A percentile compares a stretch with the other conserved stretches of the same genome.
These are phyloP conservation scores for Cryphonectria japonica DNA, from an alignment of 2,329 filamentous ascomycete genomes.

Conservation along the genomic window DNA sequence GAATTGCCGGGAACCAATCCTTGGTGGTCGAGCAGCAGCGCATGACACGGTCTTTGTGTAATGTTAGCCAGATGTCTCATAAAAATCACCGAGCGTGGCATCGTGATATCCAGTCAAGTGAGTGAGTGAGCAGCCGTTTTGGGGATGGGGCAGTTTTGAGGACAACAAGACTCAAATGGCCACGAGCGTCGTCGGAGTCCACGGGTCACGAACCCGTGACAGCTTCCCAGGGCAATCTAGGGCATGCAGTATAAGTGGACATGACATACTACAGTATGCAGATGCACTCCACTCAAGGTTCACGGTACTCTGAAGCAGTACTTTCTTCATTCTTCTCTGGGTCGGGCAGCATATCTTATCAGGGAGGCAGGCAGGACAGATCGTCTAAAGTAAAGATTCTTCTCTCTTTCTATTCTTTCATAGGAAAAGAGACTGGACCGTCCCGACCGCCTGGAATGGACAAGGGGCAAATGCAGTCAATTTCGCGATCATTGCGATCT, in stretches of 20 bases:
- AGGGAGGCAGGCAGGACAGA: no score
- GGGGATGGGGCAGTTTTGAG: not conserved
- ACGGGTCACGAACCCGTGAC: not conserved
- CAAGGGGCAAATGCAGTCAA: constrained; percentile 15
- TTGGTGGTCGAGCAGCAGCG: not conserved
- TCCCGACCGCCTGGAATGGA: constrained; percentile 1
- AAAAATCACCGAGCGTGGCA: not conserved
- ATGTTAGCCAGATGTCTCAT: constrained; percentile 4
- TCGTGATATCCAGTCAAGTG: not conserved
- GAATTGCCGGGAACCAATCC: not conserved
- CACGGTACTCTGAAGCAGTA: no score
- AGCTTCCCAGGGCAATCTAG: constrained; percentile 2
- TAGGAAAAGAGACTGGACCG: not conserved
- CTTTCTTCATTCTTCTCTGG: no score
- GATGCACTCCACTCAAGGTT: not conserved
- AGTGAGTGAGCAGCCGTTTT: not conserved
- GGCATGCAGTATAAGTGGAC: not conserved
- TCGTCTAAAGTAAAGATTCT: no score
- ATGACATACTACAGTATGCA: not conserved
- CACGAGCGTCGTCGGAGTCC: not conserved
- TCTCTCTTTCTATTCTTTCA: no score
- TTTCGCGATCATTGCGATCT: constrained; percentile 7
- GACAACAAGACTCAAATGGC: not conserved
- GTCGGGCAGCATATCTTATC: no score
- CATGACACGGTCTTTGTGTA: not conserved